Conservation (phyloP, 495 filamentous ascomycete genomes). For the Platismatia glauca region DNA sequence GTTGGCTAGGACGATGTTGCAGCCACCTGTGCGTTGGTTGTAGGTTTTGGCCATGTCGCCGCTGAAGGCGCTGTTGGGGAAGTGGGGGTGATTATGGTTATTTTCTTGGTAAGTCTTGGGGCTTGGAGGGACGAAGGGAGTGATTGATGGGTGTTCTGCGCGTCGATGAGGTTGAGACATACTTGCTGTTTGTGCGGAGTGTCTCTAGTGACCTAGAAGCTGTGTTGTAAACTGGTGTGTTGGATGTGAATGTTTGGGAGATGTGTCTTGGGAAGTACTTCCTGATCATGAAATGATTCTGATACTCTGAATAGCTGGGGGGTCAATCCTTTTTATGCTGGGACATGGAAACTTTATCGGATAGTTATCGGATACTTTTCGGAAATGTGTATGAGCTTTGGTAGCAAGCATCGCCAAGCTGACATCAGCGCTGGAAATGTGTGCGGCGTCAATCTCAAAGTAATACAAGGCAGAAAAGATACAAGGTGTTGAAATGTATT, state of each 20-base stretch:
- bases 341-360: not conserved
- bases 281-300: not conserved
- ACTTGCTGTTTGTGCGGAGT: not conserved
- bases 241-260: not conserved
- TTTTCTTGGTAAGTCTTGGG: not conserved
- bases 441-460: not conserved
- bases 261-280: not conserved
- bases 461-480: not conserved
- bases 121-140: not conserved
- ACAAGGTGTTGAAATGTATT: not conserved
- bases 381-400: not conserved
- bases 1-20: conserved; percentile 15
- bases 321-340: not conserved
- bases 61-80: conserved; percentile 1
- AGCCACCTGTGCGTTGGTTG: conserved; percentile 20
- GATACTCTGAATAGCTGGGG: not conserved
- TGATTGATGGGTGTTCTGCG: not conserved
- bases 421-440: not conserved
- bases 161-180: not conserved
- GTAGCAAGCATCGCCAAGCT: too few relatives aligned
- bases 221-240: not conserved
- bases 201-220: not conserved
- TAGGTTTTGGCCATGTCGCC: conserved; percentile 14
- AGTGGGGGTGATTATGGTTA: not conserved
- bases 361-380: conserved; percentile 5